Percentiles rank a stretch among this genome's conserved stretches.
phyloP scores from a whole-genome alignment of 257 asterid genomes.

The Solanum dulcamara region DNA sequence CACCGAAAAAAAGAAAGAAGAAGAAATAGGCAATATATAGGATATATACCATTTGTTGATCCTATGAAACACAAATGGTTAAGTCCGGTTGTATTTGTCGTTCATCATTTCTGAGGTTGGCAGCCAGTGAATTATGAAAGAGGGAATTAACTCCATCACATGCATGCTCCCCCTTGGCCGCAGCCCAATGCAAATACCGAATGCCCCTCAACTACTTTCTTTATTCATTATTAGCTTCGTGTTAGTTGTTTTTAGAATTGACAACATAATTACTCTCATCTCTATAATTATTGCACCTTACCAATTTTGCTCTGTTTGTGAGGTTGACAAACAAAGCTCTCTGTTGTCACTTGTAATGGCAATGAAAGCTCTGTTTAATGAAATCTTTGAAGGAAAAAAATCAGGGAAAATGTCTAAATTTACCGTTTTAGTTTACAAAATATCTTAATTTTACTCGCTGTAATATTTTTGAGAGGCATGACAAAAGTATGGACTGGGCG shows the following conservation, averaged over 20 bases:
- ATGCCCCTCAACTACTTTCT: conserved; percentile 2
- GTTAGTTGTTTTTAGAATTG: not conserved
- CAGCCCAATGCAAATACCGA: not conserved
- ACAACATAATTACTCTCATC: not conserved
- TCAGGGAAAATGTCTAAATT: not conserved
- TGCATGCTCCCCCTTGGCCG: not conserved
- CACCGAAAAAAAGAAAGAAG: not conserved
- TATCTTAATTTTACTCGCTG: not conserved
- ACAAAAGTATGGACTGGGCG: not conserved
- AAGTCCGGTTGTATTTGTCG: not conserved
- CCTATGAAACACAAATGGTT: not conserved
- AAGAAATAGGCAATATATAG: not conserved
- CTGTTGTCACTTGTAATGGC: not conserved
- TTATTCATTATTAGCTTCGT: not conserved
- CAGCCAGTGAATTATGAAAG: too few relatives aligned
- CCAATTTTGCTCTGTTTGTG: not conserved
- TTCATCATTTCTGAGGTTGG: not conserved
- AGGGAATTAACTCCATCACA: conserved; percentile 3
- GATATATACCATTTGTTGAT: not conserved
- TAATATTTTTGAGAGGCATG: not conserved
- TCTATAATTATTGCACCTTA: not conserved
- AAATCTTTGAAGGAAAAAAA: too few relatives aligned
- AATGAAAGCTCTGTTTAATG: not conserved
- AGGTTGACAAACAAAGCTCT: not conserved
- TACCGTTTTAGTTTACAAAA: not conserved